Evolutionary conservation across 768 basidiomycete species (phyloP).

Genomic region (Clitopilus passeckerianus): DNA sequence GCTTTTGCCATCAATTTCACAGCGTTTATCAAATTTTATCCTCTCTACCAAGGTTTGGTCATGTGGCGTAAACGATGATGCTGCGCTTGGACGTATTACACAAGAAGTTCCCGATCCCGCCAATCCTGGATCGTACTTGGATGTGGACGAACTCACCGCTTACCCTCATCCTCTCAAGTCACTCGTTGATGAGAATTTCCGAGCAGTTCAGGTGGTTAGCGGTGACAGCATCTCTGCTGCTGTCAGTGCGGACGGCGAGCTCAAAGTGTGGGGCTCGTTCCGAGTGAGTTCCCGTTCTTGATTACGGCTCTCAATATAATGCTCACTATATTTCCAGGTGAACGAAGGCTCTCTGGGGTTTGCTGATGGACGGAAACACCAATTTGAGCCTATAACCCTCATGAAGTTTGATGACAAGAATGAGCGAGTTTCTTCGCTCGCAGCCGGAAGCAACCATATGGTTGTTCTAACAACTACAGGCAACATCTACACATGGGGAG

Average conservation of each 20-base stretch:
- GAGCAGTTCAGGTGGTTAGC: conserved; percentile 75
- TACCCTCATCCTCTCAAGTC: conserved; percentile 64
- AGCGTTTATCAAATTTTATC: not conserved
- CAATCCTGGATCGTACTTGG: conserved; percentile 52
- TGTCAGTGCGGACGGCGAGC: conserved; percentile 70
- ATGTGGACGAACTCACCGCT: conserved; percentile 48
- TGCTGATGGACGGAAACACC: conserved; percentile 57
- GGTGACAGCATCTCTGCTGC: conserved; percentile 90
- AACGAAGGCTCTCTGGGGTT: conserved; percentile 86
- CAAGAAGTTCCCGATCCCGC: conserved; percentile 55
- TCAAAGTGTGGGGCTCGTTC: conserved; percentile 89
- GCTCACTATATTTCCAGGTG: conserved; percentile 34
- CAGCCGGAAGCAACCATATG: conserved; percentile 85
- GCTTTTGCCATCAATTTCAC: not conserved
- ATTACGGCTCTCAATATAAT: conserved; percentile 1
- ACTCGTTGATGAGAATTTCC: conserved; percentile 75
- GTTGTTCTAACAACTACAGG: conserved; percentile 87
- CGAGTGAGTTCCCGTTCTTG: conserved; percentile 45
- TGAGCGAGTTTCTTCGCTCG: conserved; percentile 72
- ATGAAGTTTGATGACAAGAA: conserved; percentile 53
- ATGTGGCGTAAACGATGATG: conserved; percentile 85
- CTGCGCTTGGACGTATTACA: conserved; percentile 79
- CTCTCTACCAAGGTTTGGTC: conserved; percentile 65
- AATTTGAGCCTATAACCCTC: conserved; percentile 60
- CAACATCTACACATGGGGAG: conserved; percentile 85